These are phyloP conservation scores for Sphagnum fallax DNA, from an alignment of 228 moss, liverwort and hornwort genomes.

Conservation along the genomic window DNA sequence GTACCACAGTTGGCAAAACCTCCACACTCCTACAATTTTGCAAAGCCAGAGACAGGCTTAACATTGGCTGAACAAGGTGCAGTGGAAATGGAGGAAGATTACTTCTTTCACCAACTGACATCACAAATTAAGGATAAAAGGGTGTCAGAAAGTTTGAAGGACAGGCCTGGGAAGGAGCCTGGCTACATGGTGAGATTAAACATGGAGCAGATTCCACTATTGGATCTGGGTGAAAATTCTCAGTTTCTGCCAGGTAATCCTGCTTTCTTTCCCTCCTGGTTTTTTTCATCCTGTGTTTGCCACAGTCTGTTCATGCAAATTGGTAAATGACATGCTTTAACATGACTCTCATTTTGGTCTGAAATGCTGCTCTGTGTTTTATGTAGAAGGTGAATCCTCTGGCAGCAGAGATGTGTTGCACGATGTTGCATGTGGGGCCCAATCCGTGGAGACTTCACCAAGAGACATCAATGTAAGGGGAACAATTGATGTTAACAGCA, in stretches of 20 bases:
- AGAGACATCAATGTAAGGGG: slow-evolving; percentile 10
- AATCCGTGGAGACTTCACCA: slow-evolving; percentile 1
- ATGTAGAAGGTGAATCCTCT: not conserved
- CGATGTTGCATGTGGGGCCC: slow-evolving; percentile 4
- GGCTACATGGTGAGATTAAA: slow-evolving; percentile 13
- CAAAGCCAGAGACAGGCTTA: not conserved
- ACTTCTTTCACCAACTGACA: slow-evolving; percentile 40
- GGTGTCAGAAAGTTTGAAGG: slow-evolving; percentile 11
- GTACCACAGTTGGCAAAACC: slow-evolving; percentile 15
- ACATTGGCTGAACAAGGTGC: not conserved
- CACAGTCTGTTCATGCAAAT: not conserved
- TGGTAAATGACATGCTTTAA: not conserved
- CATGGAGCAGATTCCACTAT: slow-evolving; percentile 11
- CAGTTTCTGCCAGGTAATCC: not conserved
- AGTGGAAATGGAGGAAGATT: slow-evolving; percentile 21
- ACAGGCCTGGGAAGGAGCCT: slow-evolving; percentile 8
- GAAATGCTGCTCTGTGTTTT: not conserved
- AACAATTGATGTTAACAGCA: slow-evolving; percentile 9
- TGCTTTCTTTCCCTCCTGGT: not conserved
- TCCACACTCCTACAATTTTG: not conserved
- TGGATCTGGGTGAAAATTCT: slow-evolving; percentile 16
- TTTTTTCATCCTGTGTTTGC: not conserved
- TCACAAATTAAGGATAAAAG: slow-evolving; percentile 32
- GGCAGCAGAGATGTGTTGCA: not conserved
- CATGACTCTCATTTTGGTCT: too few species aligned